phyloP scores from a whole-genome alignment of 495 filamentous ascomycete genomes.

The Astrocystis sublimbata region DNA sequence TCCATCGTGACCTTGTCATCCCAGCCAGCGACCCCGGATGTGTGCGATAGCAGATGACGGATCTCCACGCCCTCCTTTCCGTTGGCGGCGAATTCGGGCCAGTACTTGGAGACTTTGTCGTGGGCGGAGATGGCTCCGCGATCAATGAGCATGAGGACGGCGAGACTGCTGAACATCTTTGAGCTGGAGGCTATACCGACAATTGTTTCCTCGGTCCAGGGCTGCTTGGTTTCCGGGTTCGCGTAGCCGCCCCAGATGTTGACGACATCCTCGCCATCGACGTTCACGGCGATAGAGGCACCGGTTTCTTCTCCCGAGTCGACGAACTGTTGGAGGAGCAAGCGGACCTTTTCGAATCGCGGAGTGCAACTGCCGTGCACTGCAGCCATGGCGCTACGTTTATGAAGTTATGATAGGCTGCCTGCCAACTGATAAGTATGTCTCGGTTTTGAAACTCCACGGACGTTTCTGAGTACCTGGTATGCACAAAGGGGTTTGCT shows the following conservation, averaged over 20 bases:
- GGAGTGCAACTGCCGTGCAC: slow-evolving; percentile 40
- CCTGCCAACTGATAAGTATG: too few species aligned
- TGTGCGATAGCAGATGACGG: slow-evolving; percentile 45
- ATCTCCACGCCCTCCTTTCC: slow-evolving; percentile 46
- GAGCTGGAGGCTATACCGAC: slow-evolving; percentile 43
- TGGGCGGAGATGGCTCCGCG: slow-evolving; percentile 41
- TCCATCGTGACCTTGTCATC: slow-evolving; percentile 33
- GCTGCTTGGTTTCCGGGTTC: slow-evolving; percentile 27
- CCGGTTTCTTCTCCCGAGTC: slow-evolving; percentile 40
- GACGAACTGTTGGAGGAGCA: slow-evolving; percentile 30
- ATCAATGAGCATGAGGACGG: slow-evolving; percentile 41
- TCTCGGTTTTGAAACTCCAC: neutral
- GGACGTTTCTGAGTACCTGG: too few species aligned
- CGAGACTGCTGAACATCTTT: slow-evolving; percentile 44
- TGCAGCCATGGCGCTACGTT: slow-evolving; percentile 30
- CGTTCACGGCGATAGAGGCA: slow-evolving; percentile 43
- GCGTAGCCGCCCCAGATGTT: slow-evolving; percentile 51
- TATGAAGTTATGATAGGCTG: neutral
- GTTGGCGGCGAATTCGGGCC: slow-evolving; percentile 48
- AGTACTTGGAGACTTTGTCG: slow-evolving; percentile 44
- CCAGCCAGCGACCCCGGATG: slow-evolving; percentile 35
- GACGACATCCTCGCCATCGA: slow-evolving; percentile 44
- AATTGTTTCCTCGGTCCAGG: slow-evolving; percentile 47
- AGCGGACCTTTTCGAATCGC: slow-evolving; percentile 37
- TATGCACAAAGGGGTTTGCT: neutral